Evolutionary conservation across 1,284 basidiomycete genomes (phyloP), one percentile per base, ranked within the genome.

Genomic region (Cutaneotrichosporon cyanovorans): DNA sequence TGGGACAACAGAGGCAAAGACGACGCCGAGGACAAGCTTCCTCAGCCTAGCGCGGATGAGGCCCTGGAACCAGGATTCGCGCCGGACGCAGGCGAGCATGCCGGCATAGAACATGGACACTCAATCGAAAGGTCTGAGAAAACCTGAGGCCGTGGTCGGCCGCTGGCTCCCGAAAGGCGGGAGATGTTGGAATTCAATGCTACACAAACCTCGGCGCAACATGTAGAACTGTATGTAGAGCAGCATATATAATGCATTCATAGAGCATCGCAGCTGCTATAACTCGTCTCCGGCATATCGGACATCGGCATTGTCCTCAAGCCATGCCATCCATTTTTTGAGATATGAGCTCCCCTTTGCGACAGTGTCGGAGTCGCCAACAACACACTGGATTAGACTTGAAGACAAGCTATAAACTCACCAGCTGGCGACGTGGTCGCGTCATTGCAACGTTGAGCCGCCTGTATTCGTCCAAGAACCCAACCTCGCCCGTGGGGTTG

Each of bases 371-470:
- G 87, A 90, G 66, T 96, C 91, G 7, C 91, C 92, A 1, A 96
- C 79, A 2, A 96, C 73, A 58, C 88, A 91, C 87, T 90, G 45
- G 7, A n/a, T 31, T 22, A 36, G 42, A 4, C 18, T 15, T 7
- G n/a, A 25, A 2, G 1, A 12, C 10, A 6, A 10, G 7, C 9
- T 28, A 14, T 23, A 8, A 11, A 60, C 79, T 58, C 57, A 90
- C 87, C 46, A 96, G 74, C 65, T 92, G 88, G n/a, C 90, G 76
- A 59, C 84, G 83, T 3, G 91, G 86, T 40, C 91, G 76, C 2
- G 92, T 96, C 92, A 96, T 96, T 0, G 89, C 89, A 38, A 93
- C 88, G 65, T 96, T 96, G 60, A 96, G 72, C 35, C 92, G 75
- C 33, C 91, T 76, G 59, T 88, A 86, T 63, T 96, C 92, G 61